Percentiles rank a stretch among this genome's conserved stretches.
These are phyloP conservation scores for Hibiscus trionum DNA, from an alignment of 345 rosid species.

Conservation along the genomic window DNA sequence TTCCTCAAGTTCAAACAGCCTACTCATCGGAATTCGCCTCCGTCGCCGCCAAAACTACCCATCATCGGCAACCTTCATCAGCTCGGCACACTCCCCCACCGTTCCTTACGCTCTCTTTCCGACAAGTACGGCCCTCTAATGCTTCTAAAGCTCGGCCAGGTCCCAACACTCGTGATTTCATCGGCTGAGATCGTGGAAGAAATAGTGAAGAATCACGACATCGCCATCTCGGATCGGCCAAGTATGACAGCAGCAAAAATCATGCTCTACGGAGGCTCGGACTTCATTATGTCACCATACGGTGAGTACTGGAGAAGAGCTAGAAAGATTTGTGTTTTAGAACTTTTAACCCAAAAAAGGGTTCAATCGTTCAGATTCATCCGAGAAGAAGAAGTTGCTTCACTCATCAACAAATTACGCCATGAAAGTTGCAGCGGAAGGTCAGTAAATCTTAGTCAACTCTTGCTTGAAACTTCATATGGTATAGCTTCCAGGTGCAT, in stretches of 20 bases:
- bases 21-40: no score
- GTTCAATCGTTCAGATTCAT: not conserved
- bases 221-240: not conserved
- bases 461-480: not conserved
- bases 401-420: not conserved
- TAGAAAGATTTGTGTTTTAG: not conserved
- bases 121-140: conserved; percentile 4
- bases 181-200: not conserved
- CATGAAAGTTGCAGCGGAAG: not conserved
- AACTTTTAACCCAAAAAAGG: not conserved
- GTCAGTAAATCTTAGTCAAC: not conserved
- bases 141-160: not conserved
- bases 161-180: not conserved
- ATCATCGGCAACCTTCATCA: no score
- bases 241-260: not conserved
- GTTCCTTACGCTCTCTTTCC: not conserved
- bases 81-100: not conserved
- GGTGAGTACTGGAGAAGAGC: not conserved
- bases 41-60: no score
- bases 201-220: not conserved
- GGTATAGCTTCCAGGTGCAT: not conserved
- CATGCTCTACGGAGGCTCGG: not conserved
- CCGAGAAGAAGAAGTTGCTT: not conserved
- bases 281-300: not conserved
- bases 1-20: no score